Evolutionary conservation across 192 early-diverging fungal genomes (phyloP).

Genomic region (Coemansia pectinata): DNA sequence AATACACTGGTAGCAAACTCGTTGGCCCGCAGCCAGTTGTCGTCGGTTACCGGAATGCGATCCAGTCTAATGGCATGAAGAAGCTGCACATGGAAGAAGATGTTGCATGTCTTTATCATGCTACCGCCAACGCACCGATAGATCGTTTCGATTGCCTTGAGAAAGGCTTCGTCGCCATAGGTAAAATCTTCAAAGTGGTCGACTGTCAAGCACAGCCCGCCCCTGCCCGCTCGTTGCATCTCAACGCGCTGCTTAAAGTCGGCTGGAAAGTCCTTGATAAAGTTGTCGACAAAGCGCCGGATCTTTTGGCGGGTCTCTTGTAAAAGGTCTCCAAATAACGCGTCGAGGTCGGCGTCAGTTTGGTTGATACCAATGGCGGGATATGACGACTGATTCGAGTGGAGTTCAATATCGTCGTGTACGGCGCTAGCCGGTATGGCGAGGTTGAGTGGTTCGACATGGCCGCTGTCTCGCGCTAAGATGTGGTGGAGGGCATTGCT

Average conservation of each 20-base stretch:
- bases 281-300: conserved; percentile 34
- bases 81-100: conserved; percentile 45
- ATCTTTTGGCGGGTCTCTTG: conserved; percentile 21
- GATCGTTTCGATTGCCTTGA: conserved; percentile 30
- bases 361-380: conserved; percentile 14
- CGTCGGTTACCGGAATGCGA: conserved; percentile 28
- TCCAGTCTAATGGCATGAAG: conserved; percentile 17
- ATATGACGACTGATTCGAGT: conserved; percentile 16
- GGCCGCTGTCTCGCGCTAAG: conserved; percentile 33
- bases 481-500: not conserved
- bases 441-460: conserved; percentile 13
- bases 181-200: conserved; percentile 35
- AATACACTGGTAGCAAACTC: conserved; percentile 47
- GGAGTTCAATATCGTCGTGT: conserved; percentile 16
- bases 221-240: conserved; percentile 15
- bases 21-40: conserved; percentile 31
- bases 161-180: conserved; percentile 21
- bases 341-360: conserved; percentile 26
- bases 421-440: not conserved
- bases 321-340: conserved; percentile 23
- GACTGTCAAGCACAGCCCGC: conserved; percentile 30
- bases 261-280: conserved; percentile 22
- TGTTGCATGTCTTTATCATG: conserved; percentile 28
- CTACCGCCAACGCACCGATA: conserved; percentile 28
- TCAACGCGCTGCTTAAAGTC: conserved; percentile 49